phyloP scores from a whole-genome alignment of 805 yeast species.

The Candida ascalaphidarum region DNA sequence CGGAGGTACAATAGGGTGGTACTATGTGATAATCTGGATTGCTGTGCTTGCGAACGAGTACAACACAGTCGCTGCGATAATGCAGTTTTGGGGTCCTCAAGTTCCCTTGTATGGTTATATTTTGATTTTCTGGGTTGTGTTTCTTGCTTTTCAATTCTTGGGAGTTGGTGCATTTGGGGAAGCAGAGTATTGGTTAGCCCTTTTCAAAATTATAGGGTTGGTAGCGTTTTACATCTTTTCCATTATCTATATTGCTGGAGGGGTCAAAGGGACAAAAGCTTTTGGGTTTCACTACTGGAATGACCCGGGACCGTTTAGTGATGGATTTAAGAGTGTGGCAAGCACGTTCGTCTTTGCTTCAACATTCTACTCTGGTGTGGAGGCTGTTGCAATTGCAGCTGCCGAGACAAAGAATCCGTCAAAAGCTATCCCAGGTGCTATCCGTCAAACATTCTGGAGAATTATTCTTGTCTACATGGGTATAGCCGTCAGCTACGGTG shows the following conservation, averaged over 20 bases:
- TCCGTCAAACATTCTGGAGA: conserved; percentile 47
- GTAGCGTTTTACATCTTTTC: conserved; percentile 44
- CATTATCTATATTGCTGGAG: conserved; percentile 38
- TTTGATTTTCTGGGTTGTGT: conserved; percentile 43
- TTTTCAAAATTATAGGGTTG: conserved; percentile 39
- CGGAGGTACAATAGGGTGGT: conserved; percentile 49
- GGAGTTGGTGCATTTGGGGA: conserved; percentile 52
- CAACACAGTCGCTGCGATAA: conserved; percentile 42
- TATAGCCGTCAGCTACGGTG: conserved; percentile 47
- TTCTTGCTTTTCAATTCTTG: conserved; percentile 40
- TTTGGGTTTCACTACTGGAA: conserved; percentile 38
- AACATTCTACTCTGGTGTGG: conserved; percentile 53
- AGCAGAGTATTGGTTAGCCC: conserved; percentile 45
- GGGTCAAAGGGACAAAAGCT: conserved; percentile 26
- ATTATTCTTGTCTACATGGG: conserved; percentile 46
- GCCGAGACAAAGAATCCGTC: conserved; percentile 55
- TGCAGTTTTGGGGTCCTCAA: conserved; percentile 41
- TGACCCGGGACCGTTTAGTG: conserved; percentile 32
- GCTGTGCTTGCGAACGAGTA: conserved; percentile 49
- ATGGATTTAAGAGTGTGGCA: conserved; percentile 49
- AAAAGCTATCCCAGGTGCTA: conserved; percentile 49
- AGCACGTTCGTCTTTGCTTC: conserved; percentile 52
- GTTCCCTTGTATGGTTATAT: conserved; percentile 51
- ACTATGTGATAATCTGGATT: conserved; percentile 47
- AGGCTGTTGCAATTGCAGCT: conserved; percentile 50